These are phyloP conservation scores for Alternaria burnsii DNA, from an alignment of 2,329 filamentous ascomycete genomes.

Conservation along the genomic window DNA sequence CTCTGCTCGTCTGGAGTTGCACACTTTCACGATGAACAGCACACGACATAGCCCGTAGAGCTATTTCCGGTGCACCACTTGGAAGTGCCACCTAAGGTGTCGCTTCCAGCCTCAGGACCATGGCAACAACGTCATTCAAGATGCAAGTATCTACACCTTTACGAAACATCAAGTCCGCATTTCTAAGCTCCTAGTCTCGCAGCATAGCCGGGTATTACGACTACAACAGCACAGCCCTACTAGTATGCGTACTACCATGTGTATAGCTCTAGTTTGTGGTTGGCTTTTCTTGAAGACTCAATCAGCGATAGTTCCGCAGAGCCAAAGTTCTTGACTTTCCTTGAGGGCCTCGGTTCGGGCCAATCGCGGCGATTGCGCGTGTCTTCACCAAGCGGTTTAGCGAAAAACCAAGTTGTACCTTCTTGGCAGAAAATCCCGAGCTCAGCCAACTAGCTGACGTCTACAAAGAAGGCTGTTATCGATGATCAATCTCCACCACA, in stretches of 20 bases:
- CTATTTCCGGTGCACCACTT: constrained; percentile 11
- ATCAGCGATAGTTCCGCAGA: constrained; percentile 12
- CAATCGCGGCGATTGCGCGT: constrained; percentile 23
- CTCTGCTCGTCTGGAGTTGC: constrained; percentile 5
- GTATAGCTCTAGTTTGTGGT: neutral
- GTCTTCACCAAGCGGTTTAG: constrained; percentile 31
- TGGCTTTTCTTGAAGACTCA: constrained; percentile 7
- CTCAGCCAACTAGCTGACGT: constrained; percentile 41
- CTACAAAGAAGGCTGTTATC: constrained; percentile 16
- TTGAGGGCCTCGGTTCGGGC: constrained; percentile 21
- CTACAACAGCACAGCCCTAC: constrained; percentile 16
- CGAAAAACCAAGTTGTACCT: constrained; percentile 22
- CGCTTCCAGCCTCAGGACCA: constrained; percentile 21
- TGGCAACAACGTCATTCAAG: constrained; percentile 11
- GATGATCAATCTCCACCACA: neutral
- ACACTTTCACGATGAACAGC: constrained; percentile 1
- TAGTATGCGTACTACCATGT: neutral
- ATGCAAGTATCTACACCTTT: constrained; percentile 3
- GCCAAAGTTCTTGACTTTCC: constrained; percentile 24
- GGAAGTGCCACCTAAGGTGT: constrained; percentile 17
- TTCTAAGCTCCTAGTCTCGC: neutral
- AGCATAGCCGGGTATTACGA: constrained; percentile 35
- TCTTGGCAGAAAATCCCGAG: constrained; percentile 29
- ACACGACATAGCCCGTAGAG: constrained; percentile 18
- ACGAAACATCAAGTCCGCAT: constrained; percentile 9